Base-by-base conservation (phyloP, 83 land plant species). In the Picea engelmannii region DNA sequence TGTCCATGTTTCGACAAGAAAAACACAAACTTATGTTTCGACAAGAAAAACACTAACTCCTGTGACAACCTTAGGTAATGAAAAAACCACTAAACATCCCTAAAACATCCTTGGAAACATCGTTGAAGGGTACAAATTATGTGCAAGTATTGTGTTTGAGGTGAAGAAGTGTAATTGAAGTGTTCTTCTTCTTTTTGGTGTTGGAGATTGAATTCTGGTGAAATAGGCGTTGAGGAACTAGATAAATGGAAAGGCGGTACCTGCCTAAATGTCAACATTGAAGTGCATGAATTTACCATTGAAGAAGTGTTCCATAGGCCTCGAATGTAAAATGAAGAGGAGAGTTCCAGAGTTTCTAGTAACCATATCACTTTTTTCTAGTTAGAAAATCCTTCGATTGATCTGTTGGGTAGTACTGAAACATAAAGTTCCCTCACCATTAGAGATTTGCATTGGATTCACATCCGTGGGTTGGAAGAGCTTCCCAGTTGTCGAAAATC, bases 171-270 rank as follows among this genome's bases (percentile, higher is more conserved):
- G 40, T 2, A 23, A 21, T 77, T 15, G 0, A 71, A n/a, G 7
- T 68, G 31, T 31, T 13, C 68, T 4, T 42, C 42, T 55, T 59
- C 82, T 12, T 83, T 83, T 62, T 63, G 38, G 64, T 91, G 91
- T 85, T 93, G 93, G 62, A 88, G 60, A 64, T 85, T 49, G 82
- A 94, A 90, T 62, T 92, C 90, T 47, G 89, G 82, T 15, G 78
- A 27, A 3, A 59, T 17, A 9, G 86, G 63, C 25, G 65, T 18
- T 59, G 12, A 21, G 73, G 64, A 62, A 27, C 21, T 21, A 11
- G 62, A 79, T 17, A 62, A 59, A 23, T 18, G 42, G 66, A 31
- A 64, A 23, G 64, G 73, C 2, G 78, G 38, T 38, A 62, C 47
- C 12, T 70, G 47, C 25, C 61, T 3, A 5, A 81, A 63, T 40